phyloP scores from a whole-genome alignment of 2,329 filamentous ascomycete species.

The Cladobotryum protrusum region DNA sequence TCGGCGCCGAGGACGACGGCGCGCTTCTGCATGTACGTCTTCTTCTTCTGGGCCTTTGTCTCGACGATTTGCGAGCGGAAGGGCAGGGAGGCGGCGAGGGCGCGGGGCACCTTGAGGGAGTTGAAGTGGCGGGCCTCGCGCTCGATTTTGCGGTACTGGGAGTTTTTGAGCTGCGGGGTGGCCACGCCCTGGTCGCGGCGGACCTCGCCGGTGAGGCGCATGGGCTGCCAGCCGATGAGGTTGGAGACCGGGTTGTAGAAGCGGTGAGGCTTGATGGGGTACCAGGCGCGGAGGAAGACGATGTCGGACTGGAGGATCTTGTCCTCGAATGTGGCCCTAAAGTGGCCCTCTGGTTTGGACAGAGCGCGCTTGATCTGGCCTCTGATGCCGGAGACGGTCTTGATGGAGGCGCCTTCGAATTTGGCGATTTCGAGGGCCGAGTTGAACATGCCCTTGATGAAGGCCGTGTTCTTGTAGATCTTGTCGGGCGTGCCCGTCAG shows the following conservation, averaged over 20 bases:
- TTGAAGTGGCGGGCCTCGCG: slow-evolving; percentile 71
- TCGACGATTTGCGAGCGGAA: slow-evolving; percentile 86
- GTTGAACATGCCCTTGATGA: slow-evolving; percentile 98
- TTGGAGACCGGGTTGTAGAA: slow-evolving; percentile 98
- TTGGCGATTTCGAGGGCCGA: slow-evolving; percentile 91
- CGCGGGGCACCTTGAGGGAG: slow-evolving; percentile 66
- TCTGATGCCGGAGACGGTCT: slow-evolving; percentile 89
- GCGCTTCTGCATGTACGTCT: slow-evolving; percentile 91
- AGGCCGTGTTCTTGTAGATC: slow-evolving; percentile 98
- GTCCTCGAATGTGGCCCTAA: slow-evolving; percentile 96
- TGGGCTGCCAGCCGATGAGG: slow-evolving; percentile 83
- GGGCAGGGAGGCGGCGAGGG: slow-evolving; percentile 75
- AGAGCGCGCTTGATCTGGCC: slow-evolving; percentile 97
- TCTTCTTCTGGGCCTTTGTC: slow-evolving; percentile 71
- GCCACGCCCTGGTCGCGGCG: slow-evolving; percentile 67
- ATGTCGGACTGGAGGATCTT: slow-evolving; percentile 97
- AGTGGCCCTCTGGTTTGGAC: slow-evolving; percentile 88
- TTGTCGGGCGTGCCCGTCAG: slow-evolving; percentile 91
- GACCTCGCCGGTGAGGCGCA: slow-evolving; percentile 91
- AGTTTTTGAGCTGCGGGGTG: slow-evolving; percentile 78
- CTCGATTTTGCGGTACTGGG: slow-evolving; percentile 68
- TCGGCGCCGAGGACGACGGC: slow-evolving; percentile 81
- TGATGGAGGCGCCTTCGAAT: slow-evolving; percentile 92
- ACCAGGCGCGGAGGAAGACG: slow-evolving; percentile 94
- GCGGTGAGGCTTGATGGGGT: slow-evolving; percentile 85